Evolutionary conservation across 306 rosid genomes (phyloP), one percentile per base, ranked within the genome.

Genomic region (Myrica gale): DNA sequence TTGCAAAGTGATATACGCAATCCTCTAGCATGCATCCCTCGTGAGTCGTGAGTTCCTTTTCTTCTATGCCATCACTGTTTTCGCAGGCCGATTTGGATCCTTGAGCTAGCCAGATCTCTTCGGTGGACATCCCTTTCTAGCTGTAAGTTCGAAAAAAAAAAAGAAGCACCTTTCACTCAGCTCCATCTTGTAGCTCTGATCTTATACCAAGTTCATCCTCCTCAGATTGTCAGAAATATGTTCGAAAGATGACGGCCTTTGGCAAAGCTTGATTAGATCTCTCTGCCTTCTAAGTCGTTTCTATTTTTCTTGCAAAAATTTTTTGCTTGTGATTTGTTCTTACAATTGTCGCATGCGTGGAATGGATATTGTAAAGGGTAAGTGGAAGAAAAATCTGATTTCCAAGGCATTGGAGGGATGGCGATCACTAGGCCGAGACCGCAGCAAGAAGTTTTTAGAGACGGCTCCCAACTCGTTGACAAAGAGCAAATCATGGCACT

Each of bases 371-470:
- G 20, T 66, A 39, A 84, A 81, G 70, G 76, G 58, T 46, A 82
- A 82, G 51, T 66, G 77, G 79, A 84, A 66, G 85, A 83, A 81
- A 66, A 72, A 58, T 47, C 0, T 75, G 78, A 73, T 74, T 16
- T 41, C 10, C 48, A 87, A 79, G 79, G 87, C 68, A 15, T 87
- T 82, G 92, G 72, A 47, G 15, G 53, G 84, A 57, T 78, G 84
- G 62, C 73, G 68, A 76, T 84, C 83, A 50, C 20, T 82, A 7
- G 47, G 26, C 26, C 0, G 44, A 39, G 52, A 2, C 63, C n/a
- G 41, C 16, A 11, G 4, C 39, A 66, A 19, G 39, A 70, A 9
- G n/a, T 53, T 13, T 16, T 42, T n/a, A 1, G 13, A 45, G 9
- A 8, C 10, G 20, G n/a, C 7, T 32, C 17, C 15, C 46, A 37